These are phyloP conservation scores for Macrotyloma uniflorum DNA, from an alignment of 306 rosid genomes.

Conservation along the genomic window DNA sequence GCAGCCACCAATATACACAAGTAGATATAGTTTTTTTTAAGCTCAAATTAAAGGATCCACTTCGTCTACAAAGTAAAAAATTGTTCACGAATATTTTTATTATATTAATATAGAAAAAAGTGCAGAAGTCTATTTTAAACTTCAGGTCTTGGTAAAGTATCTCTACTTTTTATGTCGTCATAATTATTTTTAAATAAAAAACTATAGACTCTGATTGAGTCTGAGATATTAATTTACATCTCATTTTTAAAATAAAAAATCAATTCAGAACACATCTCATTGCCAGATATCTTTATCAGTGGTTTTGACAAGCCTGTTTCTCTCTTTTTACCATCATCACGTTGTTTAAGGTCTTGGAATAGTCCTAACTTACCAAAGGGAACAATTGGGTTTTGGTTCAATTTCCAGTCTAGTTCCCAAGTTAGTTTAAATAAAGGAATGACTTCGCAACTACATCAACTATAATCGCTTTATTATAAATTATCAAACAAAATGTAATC, in stretches of 20 bases:
- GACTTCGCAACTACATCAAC: constrained; percentile 13
- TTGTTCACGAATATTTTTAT: too few species aligned
- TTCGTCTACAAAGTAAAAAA: too few species aligned
- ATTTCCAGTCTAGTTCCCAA: not conserved
- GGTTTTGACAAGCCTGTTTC: not conserved
- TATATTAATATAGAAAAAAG: too few species aligned
- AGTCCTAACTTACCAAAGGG: not conserved
- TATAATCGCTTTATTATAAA: not conserved
- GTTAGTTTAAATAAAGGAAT: too few species aligned
- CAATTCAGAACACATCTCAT: not conserved
- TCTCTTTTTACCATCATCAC: not conserved
- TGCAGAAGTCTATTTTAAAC: too few species aligned
- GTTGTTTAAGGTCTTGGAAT: not conserved
- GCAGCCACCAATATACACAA: too few species aligned
- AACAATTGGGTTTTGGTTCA: not conserved
- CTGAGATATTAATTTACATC: not conserved
- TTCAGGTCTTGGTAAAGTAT: too few species aligned
- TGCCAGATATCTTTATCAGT: not conserved
- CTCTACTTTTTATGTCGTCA: too few species aligned
- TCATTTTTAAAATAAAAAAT: not conserved
- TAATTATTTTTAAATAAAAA: too few species aligned
- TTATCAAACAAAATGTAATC: constrained; percentile 20
- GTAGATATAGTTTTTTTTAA: too few species aligned
- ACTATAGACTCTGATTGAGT: not conserved
- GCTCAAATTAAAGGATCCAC: too few species aligned